Conservation (phyloP, 2,329 filamentous ascomycete genomes). For the Trichophyton equinum region DNA sequence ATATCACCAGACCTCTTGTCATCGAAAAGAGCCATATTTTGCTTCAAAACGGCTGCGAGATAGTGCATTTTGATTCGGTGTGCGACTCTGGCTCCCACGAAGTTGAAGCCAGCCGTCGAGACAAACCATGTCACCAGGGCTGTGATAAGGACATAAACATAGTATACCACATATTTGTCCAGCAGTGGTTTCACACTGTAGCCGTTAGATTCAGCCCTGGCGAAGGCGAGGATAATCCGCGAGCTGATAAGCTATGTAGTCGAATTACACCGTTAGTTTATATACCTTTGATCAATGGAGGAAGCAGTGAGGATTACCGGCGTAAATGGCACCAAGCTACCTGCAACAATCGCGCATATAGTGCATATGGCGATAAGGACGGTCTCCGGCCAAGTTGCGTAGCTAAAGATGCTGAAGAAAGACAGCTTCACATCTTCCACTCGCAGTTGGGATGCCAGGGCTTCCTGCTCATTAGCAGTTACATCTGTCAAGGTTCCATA, state of each 20-base stretch:
- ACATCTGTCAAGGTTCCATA: neutral
- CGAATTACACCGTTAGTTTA: neutral
- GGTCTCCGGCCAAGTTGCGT: neutral
- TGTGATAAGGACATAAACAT: constrained; percentile 60
- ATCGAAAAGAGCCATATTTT: constrained; percentile 78
- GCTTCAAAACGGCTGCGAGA: constrained; percentile 59
- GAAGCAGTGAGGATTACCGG: neutral
- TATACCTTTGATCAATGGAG: neutral
- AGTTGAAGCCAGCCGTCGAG: constrained; percentile 71
- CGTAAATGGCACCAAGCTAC: neutral
- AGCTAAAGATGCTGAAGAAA: neutral
- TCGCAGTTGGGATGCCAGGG: neutral
- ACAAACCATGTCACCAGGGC: constrained; percentile 61
- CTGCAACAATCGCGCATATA: neutral
- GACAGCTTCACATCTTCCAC: neutral
- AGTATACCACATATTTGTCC: constrained; percentile 42
- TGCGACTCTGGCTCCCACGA: constrained; percentile 57
- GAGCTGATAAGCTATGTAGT: neutral
- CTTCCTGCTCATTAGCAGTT: neutral
- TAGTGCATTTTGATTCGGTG: constrained; percentile 62
- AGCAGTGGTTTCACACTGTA: neutral
- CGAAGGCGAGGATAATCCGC: neutral
- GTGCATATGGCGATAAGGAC: neutral
- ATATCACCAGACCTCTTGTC: constrained; percentile 74
- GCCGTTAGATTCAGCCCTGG: neutral